Evolutionary conservation across 768 basidiomycete genomes (phyloP).

Genomic region (Lactarius akahatsu): DNA sequence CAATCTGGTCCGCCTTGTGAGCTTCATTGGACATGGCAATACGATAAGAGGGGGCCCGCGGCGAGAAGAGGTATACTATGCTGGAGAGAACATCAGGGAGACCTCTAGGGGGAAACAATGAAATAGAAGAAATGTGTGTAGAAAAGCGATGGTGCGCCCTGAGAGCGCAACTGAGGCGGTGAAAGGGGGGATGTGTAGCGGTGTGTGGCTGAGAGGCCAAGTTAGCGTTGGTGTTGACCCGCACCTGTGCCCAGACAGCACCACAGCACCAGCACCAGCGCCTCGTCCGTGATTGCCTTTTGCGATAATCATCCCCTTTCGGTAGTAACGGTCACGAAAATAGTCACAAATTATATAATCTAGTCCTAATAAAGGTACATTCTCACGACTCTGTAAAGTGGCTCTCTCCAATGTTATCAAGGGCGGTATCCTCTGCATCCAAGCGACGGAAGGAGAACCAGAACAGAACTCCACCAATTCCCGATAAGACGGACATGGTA

Average conservation of each 20-base stretch:
- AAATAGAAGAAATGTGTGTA: background rate
- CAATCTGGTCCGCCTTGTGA: slow-evolving; percentile 82
- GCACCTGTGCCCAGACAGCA: background rate
- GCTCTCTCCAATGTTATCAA: slow-evolving; percentile 52
- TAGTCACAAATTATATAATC: background rate
- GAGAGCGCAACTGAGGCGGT: slow-evolving; percentile 1
- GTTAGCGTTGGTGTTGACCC: slow-evolving; percentile 1
- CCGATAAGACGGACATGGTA: slow-evolving; percentile 52
- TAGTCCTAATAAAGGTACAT: background rate
- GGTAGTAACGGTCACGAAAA: background rate
- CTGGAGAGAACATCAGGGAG: slow-evolving; percentile 27
- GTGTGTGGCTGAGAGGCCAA: background rate
- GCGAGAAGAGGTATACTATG: slow-evolving; percentile 25
- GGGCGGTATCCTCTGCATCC: slow-evolving; percentile 55
- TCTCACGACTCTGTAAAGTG: slow-evolving; percentile 33
- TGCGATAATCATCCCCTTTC: background rate
- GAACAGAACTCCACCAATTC: slow-evolving; percentile 51
- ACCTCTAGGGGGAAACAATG: slow-evolving; percentile 7
- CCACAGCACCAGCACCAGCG: background rate
- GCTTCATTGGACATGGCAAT: slow-evolving; percentile 53
- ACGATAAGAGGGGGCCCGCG: slow-evolving; percentile 18
- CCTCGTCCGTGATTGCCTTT: slow-evolving; percentile 19
- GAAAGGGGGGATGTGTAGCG: background rate
- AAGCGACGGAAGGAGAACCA: slow-evolving; percentile 51
- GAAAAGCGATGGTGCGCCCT: background rate